Evolutionary conservation across 495 filamentous ascomycete genomes (phyloP).

Genomic region (Xylaria flabelliformis): DNA sequence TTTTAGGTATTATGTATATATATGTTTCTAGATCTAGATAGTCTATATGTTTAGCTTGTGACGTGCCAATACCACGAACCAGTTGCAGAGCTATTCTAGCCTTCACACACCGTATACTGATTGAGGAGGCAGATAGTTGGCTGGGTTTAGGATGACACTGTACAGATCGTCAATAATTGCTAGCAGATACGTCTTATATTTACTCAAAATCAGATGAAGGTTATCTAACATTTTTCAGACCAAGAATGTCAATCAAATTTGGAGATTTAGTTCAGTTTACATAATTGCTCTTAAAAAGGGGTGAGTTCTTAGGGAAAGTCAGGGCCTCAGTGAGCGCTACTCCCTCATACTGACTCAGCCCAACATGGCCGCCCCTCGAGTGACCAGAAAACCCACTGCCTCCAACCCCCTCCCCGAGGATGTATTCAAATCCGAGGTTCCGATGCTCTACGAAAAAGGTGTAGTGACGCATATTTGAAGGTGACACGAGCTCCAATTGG

Average conservation of each 20-base stretch:
- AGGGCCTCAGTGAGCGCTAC: neutral
- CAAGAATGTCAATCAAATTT: neutral
- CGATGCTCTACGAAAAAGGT: neutral
- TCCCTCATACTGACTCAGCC: neutral
- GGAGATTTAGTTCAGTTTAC: neutral
- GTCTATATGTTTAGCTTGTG: no score
- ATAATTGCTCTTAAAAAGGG: neutral
- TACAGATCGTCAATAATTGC: neutral
- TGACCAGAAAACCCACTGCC: constrained; percentile 24
- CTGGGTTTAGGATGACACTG: neutral
- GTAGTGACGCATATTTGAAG: neutral
- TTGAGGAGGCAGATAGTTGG: neutral
- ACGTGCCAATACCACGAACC: no score
- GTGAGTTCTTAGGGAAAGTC: neutral
- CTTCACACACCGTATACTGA: neutral
- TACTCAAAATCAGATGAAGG: neutral
- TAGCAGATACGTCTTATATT: neutral
- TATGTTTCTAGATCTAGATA: no score
- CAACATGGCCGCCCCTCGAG: neutral
- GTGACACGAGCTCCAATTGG: neutral
- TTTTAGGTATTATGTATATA: no score
- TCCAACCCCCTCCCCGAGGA: constrained; percentile 23
- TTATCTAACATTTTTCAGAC: neutral
- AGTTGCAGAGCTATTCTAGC: neutral
- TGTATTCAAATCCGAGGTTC: constrained; percentile 24